Evolutionary conservation across 164 flowering plant genomes (phyloP).

Genomic region (Nymphaea colorata): DNA sequence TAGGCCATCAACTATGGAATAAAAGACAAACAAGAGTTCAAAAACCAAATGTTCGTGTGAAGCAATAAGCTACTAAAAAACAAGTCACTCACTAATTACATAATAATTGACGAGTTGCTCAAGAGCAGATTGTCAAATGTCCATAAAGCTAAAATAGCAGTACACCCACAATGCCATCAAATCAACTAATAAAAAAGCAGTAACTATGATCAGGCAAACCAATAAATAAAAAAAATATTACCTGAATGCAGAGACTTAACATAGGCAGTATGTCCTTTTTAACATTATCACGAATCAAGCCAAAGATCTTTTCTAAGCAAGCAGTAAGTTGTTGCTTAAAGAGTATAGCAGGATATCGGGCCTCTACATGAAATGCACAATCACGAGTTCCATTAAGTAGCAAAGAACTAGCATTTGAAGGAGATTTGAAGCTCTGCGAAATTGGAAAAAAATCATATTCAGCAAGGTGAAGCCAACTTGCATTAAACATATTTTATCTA

Average conservation of each 20-base stretch:
- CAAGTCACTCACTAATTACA: no score
- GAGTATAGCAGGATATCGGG: constrained; percentile 79
- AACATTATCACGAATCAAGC: constrained; percentile 79
- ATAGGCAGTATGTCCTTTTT: constrained; percentile 83
- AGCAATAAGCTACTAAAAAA: no score
- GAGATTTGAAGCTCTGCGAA: constrained; percentile 55
- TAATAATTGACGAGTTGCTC: no score
- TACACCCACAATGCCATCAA: no score
- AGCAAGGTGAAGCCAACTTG: not conserved
- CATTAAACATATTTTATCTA: no score
- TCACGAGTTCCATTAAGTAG: constrained; percentile 50
- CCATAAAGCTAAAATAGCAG: no score
- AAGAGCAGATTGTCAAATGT: no score
- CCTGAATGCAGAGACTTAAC: constrained; percentile 75
- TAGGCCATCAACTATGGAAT: no score
- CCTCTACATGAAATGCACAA: constrained; percentile 53
- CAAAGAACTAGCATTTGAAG: constrained; percentile 25
- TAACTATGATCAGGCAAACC: not conserved
- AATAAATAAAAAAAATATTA: constrained; percentile 9
- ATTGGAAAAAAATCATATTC: not conserved
- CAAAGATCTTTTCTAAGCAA: constrained; percentile 85
- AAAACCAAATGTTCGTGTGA: no score
- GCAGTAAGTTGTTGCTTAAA: constrained; percentile 92
- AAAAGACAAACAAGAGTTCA: no score
- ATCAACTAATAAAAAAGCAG: no score